Conservation (phyloP, 176 grass and related monocot species). For the Saccharum spontaneum region DNA sequence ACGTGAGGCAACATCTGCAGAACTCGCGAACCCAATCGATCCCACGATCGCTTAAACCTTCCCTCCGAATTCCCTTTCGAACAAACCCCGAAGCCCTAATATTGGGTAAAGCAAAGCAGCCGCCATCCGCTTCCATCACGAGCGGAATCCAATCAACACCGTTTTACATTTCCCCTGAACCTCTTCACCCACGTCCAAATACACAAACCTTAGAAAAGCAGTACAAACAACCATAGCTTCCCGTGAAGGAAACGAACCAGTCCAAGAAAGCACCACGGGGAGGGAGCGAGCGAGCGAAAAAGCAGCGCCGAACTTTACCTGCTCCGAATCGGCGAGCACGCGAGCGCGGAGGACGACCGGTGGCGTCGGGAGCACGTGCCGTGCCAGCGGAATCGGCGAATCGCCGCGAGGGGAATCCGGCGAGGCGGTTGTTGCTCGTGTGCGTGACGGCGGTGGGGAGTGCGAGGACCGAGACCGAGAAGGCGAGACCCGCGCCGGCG, state of each 20-base stretch:
- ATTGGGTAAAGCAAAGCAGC: neutral
- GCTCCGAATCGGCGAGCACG: neutral
- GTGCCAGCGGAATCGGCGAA: neutral
- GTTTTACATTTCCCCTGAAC: neutral
- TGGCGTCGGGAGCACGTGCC: neutral
- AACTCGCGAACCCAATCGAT: neutral
- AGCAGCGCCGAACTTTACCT: conserved; percentile 5
- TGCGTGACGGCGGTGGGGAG: neutral
- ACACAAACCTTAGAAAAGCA: neutral
- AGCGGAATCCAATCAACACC: neutral
- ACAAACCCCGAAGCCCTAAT: conserved; percentile 17
- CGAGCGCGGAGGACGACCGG: neutral
- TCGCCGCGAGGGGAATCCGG: conserved; percentile 18
- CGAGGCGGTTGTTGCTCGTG: neutral
- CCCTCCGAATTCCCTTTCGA: neutral
- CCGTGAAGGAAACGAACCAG: neutral
- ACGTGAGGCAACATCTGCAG: neutral
- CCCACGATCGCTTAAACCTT: conserved; percentile 5
- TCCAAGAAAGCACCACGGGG: conserved; percentile 11
- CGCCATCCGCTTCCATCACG: neutral
- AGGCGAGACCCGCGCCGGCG: neutral
- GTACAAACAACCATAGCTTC: neutral
- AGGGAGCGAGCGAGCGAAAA: neutral
- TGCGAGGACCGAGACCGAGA: neutral
- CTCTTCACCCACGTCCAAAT: neutral